A percentile compares a stretch with the other conserved stretches of the same genome.
These are phyloP conservation scores for Ophiocordyceps australis DNA, from an alignment of 2,329 filamentous ascomycete species.

Conservation along the genomic window DNA sequence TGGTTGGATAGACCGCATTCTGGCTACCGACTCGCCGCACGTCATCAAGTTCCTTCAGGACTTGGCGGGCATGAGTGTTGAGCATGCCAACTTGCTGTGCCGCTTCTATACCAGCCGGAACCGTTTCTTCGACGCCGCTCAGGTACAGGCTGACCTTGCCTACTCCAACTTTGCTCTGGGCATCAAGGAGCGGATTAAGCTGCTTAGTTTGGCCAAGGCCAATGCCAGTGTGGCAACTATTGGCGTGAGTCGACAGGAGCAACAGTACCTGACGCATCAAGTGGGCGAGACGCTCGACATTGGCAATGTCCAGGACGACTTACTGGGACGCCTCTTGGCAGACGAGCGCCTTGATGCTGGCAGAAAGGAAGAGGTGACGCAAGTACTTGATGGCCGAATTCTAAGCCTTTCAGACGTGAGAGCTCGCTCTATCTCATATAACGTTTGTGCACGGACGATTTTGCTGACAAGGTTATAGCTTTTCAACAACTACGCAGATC, in stretches of 20 bases:
- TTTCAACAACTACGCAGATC: slow-evolving; percentile 85
- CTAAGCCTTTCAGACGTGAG: slow-evolving; percentile 59
- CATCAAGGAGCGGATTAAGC: slow-evolving; percentile 74
- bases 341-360: slow-evolving; percentile 52
- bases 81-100: slow-evolving; percentile 82
- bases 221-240: slow-evolving; percentile 75
- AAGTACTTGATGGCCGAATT: slow-evolving; percentile 60
- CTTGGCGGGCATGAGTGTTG: slow-evolving; percentile 51
- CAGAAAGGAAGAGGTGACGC: slow-evolving; percentile 43
- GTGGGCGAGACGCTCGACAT: slow-evolving; percentile 79
- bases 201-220: slow-evolving; percentile 78
- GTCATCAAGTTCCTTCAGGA: slow-evolving; percentile 74
- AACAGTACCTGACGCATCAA: slow-evolving; percentile 71
- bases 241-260: slow-evolving; percentile 59
- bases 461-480: slow-evolving; percentile 32
- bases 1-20: slow-evolving; percentile 68
- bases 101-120: slow-evolving; percentile 76
- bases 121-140: slow-evolving; percentile 71
- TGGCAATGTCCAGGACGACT: slow-evolving; percentile 85
- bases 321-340: slow-evolving; percentile 57
- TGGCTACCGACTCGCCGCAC: slow-evolving; percentile 69
- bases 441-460: too few species aligned
- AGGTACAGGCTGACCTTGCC: slow-evolving; percentile 70
- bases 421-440: too few species aligned
- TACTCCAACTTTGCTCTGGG: slow-evolving; percentile 63